Conservation (phyloP, 768 basidiomycete genomes). For the Lyophyllum atratum region DNA sequence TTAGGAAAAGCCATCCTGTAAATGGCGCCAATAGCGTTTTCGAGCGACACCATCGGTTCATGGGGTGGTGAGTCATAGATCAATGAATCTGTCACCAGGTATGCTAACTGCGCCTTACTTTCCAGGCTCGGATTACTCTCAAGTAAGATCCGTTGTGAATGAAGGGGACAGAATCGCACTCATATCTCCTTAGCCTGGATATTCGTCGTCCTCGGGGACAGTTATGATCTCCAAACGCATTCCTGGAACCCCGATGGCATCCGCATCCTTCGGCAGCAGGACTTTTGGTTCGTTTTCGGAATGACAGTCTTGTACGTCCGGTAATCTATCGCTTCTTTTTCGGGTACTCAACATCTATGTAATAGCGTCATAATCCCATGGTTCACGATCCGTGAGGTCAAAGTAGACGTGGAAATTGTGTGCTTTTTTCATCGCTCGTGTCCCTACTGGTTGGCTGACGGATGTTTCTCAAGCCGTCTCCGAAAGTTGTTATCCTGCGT, state of each 20-base stretch:
- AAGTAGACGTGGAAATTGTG: slow-evolving; percentile 77
- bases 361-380: slow-evolving; percentile 71
- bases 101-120: slow-evolving; percentile 6
- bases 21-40: slow-evolving; percentile 54
- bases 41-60: slow-evolving; percentile 80
- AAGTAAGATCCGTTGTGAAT: slow-evolving; percentile 41
- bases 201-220: slow-evolving; percentile 70
- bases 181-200: slow-evolving; percentile 49
- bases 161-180: slow-evolving; percentile 1
- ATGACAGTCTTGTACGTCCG: slow-evolving; percentile 70
- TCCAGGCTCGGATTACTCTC: slow-evolving; percentile 49
- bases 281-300: slow-evolving; percentile 76
- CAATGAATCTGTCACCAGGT: neutral
- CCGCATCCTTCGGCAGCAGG: slow-evolving; percentile 66
- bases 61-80: slow-evolving; percentile 62
- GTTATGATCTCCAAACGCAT: slow-evolving; percentile 56
- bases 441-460: slow-evolving; percentile 2
- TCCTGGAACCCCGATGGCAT: slow-evolving; percentile 62
- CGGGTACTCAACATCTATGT: slow-evolving; percentile 3
- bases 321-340: slow-evolving; percentile 12
- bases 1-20: slow-evolving; percentile 1
- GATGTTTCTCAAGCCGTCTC: slow-evolving; percentile 58
- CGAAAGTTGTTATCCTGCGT: slow-evolving; percentile 77
- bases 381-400: slow-evolving; percentile 76
- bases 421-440: slow-evolving; percentile 22